Evolutionary conservation across 371 early-diverging fungal genomes (phyloP), one percentile per base, ranked within the genome.

Genomic region (Mortierella sp.): DNA sequence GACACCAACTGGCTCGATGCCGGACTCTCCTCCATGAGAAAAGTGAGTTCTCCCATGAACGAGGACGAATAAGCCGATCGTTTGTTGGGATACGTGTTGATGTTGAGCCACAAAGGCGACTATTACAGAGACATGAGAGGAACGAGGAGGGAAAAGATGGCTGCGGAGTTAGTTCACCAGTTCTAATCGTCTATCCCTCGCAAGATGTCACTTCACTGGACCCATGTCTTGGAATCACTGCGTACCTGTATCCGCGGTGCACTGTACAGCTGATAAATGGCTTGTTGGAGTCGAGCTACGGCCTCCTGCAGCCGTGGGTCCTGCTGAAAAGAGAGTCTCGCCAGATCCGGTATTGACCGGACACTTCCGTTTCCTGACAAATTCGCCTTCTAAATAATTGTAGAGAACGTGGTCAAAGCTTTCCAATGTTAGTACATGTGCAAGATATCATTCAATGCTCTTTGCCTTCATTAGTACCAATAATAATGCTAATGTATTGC

Each of bases 21-120:
- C 8, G 70, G 70, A 34, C 73, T 81, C 22, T 79, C 76, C 5
- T 87, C 84, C 70, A 92, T 81, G 22, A 92, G 76, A 64, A 82
- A 79, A 71, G 86, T 73, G 10, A 92, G 77, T 71, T 91, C 91
- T 48, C 76, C 80, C 66, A 92, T 78, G 34, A 92, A 79, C 40
- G 85, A 88, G 16, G 85, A 72, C 11, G 89, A 86, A 66, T 90
- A 90, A 1, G 86, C 77, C 2, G 88, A 73, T 69, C 87, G 87
- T 53, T 87, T 87, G 24, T 88, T 87, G 9, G 93, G 92, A 77
- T 90, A 92, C 44, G 93, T 91, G 39, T 89, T 88, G 80, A 91
- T 91, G 70, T 91, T 91, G 37, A 92, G 76, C 93, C 93, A 92
- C 41, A 92, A 66, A 11, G 93, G 93, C 52, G 89, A 87, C 91